These are phyloP conservation scores for Paramyrothecium sp. DNA, from an alignment of 2,329 filamentous ascomycete species.

Conservation along the genomic window DNA sequence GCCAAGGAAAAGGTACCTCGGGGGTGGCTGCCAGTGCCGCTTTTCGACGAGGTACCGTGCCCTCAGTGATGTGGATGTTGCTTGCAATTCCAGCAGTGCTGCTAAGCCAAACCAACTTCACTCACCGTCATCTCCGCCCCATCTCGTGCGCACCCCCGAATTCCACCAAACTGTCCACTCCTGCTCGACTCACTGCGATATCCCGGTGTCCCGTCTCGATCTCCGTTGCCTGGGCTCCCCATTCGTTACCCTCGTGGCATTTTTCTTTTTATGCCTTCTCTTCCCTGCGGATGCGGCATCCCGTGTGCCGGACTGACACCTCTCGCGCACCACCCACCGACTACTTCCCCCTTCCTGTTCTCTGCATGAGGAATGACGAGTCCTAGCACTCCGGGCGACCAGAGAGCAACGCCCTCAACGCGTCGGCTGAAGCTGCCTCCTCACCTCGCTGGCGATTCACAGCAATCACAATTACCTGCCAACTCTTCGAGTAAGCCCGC, in stretches of 20 bases:
- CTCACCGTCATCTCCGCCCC: not conserved
- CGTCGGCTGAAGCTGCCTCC: slow-evolving; percentile 24
- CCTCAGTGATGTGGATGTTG: not conserved
- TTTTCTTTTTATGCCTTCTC: slow-evolving; percentile 2
- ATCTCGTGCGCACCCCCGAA: not conserved
- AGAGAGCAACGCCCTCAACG: slow-evolving; percentile 16
- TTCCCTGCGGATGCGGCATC: slow-evolving; percentile 22
- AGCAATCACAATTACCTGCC: slow-evolving; percentile 13
- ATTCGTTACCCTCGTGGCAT: not conserved
- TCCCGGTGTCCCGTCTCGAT: not conserved
- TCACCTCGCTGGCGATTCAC: slow-evolving; percentile 10
- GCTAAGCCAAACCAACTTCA: not conserved
- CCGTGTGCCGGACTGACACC: slow-evolving; percentile 12
- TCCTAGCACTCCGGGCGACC: slow-evolving; percentile 20
- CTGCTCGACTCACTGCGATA: not conserved
- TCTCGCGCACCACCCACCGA: slow-evolving; percentile 1
- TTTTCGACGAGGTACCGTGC: no score
- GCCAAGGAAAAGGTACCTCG: not conserved
- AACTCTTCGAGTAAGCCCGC: slow-evolving; percentile 13
- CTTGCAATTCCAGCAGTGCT: not conserved
- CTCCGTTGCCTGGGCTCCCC: not conserved
- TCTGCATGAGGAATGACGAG: slow-evolving; percentile 34
- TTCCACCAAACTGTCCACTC: not conserved
- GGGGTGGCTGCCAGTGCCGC: no score
- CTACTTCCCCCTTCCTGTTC: slow-evolving; percentile 6